Conservation (phyloP, 176 grass and related monocot species). For the Hordeum vulgare region MorexV3_pseudomolecules_assembly NC_058521.1:604069872-604070371, state of each 20-base stretch:
- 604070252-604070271: conserved; percentile 10
- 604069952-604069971: neutral
- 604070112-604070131: neutral
- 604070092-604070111: neutral
- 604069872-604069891: neutral
- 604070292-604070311: neutral
- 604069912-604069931: neutral
- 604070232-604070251: conserved; percentile 12
- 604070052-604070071: neutral
- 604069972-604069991: neutral
- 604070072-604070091: neutral
- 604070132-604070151: neutral
- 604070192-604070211: conserved; percentile 28
- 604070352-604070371: conserved; percentile 4
- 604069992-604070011: neutral
- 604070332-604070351: conserved; percentile 19
- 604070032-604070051: neutral
- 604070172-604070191: conserved; percentile 16
- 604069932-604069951: neutral
- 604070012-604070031: neutral
- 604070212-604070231: conserved; percentile 19
- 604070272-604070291: neutral
- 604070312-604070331: neutral
- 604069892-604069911: neutral
- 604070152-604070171: neutral